phyloP scores from a whole-genome alignment of 2,329 filamentous ascomycete genomes.

The Nothopassalora personata region DNA sequence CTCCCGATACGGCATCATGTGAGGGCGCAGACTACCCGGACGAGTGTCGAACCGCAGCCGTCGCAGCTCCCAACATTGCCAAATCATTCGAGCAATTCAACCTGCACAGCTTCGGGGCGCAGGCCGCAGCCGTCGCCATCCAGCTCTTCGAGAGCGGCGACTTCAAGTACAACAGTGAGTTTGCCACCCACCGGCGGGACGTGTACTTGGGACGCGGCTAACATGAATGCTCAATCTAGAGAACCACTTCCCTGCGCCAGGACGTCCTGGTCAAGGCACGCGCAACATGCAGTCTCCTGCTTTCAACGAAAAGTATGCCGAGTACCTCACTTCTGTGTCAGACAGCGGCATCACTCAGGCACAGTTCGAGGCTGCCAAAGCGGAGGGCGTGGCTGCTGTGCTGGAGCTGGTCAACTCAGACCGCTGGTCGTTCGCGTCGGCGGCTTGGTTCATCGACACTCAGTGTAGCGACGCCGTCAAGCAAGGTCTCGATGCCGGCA shows the following conservation, averaged over 20 bases:
- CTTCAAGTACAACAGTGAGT: conserved; percentile 59
- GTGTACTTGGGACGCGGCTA: background rate
- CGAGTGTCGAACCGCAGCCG: conserved; percentile 62
- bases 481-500: conserved; percentile 42
- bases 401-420: conserved; percentile 48
- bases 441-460: conserved; percentile 56
- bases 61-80: conserved; percentile 55
- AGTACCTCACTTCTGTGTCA: conserved; percentile 36
- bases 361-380: conserved; percentile 29
- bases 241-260: conserved; percentile 53
- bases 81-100: conserved; percentile 54
- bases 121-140: conserved; percentile 65
- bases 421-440: conserved; percentile 52
- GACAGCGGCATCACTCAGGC: conserved; percentile 22
- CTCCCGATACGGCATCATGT: conserved; percentile 55
- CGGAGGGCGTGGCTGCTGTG: conserved; percentile 40
- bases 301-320: conserved; percentile 54
- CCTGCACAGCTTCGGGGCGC: conserved; percentile 52
- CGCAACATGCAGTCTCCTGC: conserved; percentile 58
- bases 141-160: conserved; percentile 64
- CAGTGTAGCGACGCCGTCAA: conserved; percentile 48
- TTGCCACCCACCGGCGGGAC: background rate
- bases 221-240: conserved; percentile 29
- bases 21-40: conserved; percentile 39
- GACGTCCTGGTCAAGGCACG: conserved; percentile 65